A percentile compares a stretch with the other conserved stretches of the same genome.
Conservation (phyloP, 2,329 filamentous ascomycete genomes). For the Beauveria bassiana region DNA sequence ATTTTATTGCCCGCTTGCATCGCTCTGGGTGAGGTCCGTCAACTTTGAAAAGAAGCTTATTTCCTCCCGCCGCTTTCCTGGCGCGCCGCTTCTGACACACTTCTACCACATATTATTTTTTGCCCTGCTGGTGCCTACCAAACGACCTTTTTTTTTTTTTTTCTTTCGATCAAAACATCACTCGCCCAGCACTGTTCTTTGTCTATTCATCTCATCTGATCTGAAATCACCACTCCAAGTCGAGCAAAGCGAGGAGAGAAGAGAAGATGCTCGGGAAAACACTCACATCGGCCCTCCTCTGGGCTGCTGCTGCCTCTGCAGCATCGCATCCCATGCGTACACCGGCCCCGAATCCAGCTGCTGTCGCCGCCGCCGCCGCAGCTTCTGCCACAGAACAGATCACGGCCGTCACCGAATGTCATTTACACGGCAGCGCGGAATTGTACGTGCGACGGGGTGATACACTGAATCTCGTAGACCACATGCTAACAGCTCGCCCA, state of each 20-base stretch:
- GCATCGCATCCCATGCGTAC: conserved; percentile 7
- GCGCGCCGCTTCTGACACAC: background rate
- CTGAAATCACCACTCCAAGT: background rate
- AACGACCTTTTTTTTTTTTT: background rate
- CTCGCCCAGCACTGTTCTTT: background rate
- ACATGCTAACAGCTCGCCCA: conserved; percentile 17
- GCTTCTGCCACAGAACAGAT: conserved; percentile 16
- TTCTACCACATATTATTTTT: background rate
- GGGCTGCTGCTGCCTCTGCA: background rate
- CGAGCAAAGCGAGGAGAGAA: background rate
- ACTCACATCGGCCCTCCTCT: background rate
- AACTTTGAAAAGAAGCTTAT: conserved; percentile 11
- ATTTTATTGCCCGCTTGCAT: background rate
- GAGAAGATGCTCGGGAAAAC: background rate
- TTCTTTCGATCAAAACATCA: background rate
- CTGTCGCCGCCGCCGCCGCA: conserved; percentile 1
- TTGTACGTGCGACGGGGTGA: conserved; percentile 25
- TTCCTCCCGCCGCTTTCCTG: background rate
- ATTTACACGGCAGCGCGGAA: conserved; percentile 29
- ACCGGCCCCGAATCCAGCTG: conserved; percentile 3
- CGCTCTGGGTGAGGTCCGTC: background rate
- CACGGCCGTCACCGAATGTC: conserved; percentile 33
- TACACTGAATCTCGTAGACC: background rate
- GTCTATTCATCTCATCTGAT: background rate
- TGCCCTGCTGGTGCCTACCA: background rate